Evolutionary conservation across 352 stramenopile genomes (phyloP).

Genomic region (Pythium coloratum): DNA sequence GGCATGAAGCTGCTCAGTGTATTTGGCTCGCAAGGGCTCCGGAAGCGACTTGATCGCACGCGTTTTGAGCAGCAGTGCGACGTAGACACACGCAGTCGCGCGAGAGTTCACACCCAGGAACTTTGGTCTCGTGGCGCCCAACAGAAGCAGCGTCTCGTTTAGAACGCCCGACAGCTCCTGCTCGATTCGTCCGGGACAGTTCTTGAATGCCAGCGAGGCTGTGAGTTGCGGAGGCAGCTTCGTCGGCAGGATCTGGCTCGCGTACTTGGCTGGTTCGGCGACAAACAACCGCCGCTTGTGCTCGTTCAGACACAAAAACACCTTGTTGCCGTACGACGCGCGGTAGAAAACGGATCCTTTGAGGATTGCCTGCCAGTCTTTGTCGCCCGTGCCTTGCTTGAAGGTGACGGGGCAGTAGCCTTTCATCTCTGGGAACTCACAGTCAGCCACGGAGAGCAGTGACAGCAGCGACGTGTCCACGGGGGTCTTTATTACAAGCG

Average conservation of each 20-base stretch:
- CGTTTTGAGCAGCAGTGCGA: conserved; percentile 61
- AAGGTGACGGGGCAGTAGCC: conserved; percentile 79
- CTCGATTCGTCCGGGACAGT: conserved; percentile 56
- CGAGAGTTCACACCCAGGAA: conserved; percentile 41
- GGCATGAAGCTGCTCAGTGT: conserved; percentile 25
- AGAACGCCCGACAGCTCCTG: conserved; percentile 59
- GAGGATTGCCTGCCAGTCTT: conserved; percentile 47
- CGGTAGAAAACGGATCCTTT: conserved; percentile 65
- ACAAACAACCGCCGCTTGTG: conserved; percentile 46
- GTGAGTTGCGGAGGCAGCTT: conserved; percentile 65
- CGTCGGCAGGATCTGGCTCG: conserved; percentile 46
- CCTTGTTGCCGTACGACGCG: conserved; percentile 52
- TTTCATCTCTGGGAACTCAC: conserved; percentile 70
- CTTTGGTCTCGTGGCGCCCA: conserved; percentile 61
- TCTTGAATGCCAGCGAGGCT: conserved; percentile 34
- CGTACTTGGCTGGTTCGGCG: conserved; percentile 41
- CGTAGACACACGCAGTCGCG: conserved; percentile 52
- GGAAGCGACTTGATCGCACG: conserved; percentile 25
- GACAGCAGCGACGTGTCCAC: conserved; percentile 67
- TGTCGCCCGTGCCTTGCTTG: conserved; percentile 31
- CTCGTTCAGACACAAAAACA: conserved; percentile 65
- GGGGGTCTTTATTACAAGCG: conserved; percentile 38
- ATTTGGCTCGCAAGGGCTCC: conserved; percentile 27
- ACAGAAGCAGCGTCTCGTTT: conserved; percentile 56
- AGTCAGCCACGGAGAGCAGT: conserved; percentile 59